Percentiles rank a stretch among this genome's conserved stretches.
phyloP scores from a whole-genome alignment of 2,329 filamentous ascomycete species.

The Parastagonospora nodorum region DNA sequence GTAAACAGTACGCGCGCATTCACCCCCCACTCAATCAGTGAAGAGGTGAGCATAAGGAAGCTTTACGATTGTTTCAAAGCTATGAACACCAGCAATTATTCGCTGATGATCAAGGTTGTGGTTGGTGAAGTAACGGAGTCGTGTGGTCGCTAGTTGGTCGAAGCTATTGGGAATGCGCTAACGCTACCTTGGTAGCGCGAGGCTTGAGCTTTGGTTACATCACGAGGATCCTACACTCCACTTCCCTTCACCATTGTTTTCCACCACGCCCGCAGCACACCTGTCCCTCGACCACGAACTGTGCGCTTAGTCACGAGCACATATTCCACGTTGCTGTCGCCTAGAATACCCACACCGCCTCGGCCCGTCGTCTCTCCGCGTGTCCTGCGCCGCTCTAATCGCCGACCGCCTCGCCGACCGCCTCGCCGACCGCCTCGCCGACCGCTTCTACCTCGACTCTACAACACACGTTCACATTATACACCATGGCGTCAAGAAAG shows the following conservation, averaged over 20 bases:
- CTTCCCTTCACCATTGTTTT: conserved; percentile 3
- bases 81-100: too few relatives aligned
- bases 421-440: not conserved
- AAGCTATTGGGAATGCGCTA: too few relatives aligned
- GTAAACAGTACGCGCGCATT: too few relatives aligned
- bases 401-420: not conserved
- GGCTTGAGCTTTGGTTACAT: not conserved
- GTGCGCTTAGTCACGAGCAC: not conserved
- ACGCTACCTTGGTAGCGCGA: too few relatives aligned
- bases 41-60: too few relatives aligned
- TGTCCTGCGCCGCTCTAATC: not conserved
- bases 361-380: not conserved
- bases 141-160: too few relatives aligned
- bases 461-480: conserved; percentile 8
- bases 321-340: not conserved
- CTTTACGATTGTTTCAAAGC: too few relatives aligned
- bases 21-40: too few relatives aligned
- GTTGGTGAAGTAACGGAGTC: too few relatives aligned
- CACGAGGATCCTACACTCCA: not conserved
- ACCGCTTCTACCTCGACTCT: not conserved
- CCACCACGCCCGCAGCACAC: not conserved
- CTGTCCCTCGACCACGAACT: not conserved
- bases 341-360: not conserved
- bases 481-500: conserved; percentile 59
- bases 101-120: too few relatives aligned